Base-by-base conservation (phyloP, 1,139 yeast species). In the Geotrichum phurueaensis region DNA sequence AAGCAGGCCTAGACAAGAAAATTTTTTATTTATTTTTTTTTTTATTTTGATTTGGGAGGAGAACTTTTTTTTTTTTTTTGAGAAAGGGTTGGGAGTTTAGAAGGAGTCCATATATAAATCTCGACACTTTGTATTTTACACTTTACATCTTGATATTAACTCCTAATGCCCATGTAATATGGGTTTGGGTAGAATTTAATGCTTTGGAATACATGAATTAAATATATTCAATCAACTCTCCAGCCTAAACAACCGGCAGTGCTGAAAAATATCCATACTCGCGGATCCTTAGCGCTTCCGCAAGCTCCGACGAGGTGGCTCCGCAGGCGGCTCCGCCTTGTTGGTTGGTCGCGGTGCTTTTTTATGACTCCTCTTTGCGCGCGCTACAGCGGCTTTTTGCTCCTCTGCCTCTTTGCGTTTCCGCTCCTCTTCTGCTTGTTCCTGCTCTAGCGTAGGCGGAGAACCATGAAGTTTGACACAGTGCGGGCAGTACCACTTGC, bases 401-500 rank as follows among this genome's bases (percentile, higher is more conserved):
- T 18, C 23, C 10, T 18, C 31, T 12, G 22, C 29, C 53, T 47
- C 27, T 23, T 54, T 47, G n/a, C 22, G 29, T 23, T 48, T 18
- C n/a, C 29, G 29, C 31, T 39, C 15, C 15, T 23, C 22, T 36
- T 52, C 39, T 15, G 49, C 29, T 25, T 25, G 49, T 20, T 45
- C 55, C 33, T 52, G 39, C 39, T 33, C n/a, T 4, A 33, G 39
- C 39, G 39, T 33, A 10, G n/a, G 39, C 4, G 39, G 39, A 15
- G 47, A 20, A 2, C 59, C 59, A 43, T 52, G 43, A 36, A 53
- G 53, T 22, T 53, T 22, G 7, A 48, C 57, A 36, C 60, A 57
- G n/a, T 29, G 22, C 23, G 61, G 58, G 45, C 61, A 58, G 53
- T 27, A 58, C 61, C 61, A 58, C 4, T 43, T 54, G n/a, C 61